phyloP scores from a whole-genome alignment of 2,329 filamentous ascomycete species.

The Bipolaris oryzae region DNA sequence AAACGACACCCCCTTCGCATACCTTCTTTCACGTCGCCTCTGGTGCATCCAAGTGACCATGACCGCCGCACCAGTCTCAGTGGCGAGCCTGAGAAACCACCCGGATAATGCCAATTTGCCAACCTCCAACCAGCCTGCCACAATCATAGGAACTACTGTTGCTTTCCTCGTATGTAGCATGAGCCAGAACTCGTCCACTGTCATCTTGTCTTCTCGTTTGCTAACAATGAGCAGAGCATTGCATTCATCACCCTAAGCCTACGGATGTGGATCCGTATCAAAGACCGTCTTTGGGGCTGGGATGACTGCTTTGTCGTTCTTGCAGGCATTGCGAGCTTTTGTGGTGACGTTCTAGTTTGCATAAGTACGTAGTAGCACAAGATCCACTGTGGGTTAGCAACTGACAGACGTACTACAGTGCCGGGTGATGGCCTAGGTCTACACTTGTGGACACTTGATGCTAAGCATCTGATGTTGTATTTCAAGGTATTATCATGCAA shows the following conservation, averaged over 20 bases:
- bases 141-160: conserved; percentile 35
- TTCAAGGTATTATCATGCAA: conserved; percentile 35
- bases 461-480: conserved; percentile 24
- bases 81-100: conserved; percentile 19
- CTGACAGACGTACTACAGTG: conserved; percentile 31
- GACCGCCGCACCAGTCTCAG: background rate
- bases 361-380: conserved; percentile 32
- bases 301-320: conserved; percentile 45
- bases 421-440: conserved; percentile 41
- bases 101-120: conserved; percentile 40
- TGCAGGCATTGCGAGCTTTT: conserved; percentile 29
- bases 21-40: background rate
- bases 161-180: conserved; percentile 38
- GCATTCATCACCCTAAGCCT: conserved; percentile 36
- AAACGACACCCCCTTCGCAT: background rate
- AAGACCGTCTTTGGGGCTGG: conserved; percentile 42
- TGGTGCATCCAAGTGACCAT: conserved; percentile 4
- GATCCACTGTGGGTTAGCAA: background rate
- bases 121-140: conserved; percentile 37
- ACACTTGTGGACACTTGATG: conserved; percentile 38
- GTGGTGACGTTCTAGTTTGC: conserved; percentile 39
- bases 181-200: background rate
- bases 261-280: conserved; percentile 40
- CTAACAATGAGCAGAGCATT: conserved; percentile 22
- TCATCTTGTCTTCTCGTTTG: conserved; percentile 1